Evolutionary conservation across 2,329 filamentous ascomycete species (phyloP), one percentile per base, ranked within the genome.

Genomic region (Helotiales sp.): DNA sequence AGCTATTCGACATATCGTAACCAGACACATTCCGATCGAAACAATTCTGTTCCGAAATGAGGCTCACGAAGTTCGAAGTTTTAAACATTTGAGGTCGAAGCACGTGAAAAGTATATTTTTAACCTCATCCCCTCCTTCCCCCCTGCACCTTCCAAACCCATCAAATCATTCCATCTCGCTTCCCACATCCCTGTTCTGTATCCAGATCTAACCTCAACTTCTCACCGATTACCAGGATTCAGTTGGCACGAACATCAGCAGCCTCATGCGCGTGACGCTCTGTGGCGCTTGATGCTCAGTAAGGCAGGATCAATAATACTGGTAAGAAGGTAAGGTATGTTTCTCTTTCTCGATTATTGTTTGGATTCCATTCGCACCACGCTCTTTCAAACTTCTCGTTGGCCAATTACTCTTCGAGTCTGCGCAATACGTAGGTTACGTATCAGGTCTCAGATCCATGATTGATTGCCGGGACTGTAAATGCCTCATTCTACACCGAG

Each of bases 161-260:
- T 40, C 37, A 17, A 40, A 40, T 45, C 17, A n/a, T 20, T 6
- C 40, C 6, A 6, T 20, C 40, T 45, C 40, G 40, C 40, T 45
- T 45, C 40, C 20, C 17, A 7, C 40, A 45, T 45, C 40, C 40
- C 40, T 45, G 40, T 20, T 45, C 40, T 20, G 40, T 20, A 20
- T 10, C n/a, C 40, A 45, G 40, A 45, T 61, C 61, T 64, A 64
- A 57, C 63, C 63, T 1, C 17, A 59, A 49, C n/a, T 11, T 52
- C 32, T 50, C 63, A 60, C 63, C 55, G 63, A 60, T 52, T n/a
- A 55, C 49, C 26, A 32, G 49, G 49, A 52, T 52, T 15, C 26
- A 30, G 6, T n/a, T 26, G 49, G 49, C 49, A 52, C 24, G 20
- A 30, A 20, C 17, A 55, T 55, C 52, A 34, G 6, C 28, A 34